Evolutionary conservation across 495 filamentous ascomycete species (phyloP).

Genomic region (Trichocladium uniseriatum): DNA sequence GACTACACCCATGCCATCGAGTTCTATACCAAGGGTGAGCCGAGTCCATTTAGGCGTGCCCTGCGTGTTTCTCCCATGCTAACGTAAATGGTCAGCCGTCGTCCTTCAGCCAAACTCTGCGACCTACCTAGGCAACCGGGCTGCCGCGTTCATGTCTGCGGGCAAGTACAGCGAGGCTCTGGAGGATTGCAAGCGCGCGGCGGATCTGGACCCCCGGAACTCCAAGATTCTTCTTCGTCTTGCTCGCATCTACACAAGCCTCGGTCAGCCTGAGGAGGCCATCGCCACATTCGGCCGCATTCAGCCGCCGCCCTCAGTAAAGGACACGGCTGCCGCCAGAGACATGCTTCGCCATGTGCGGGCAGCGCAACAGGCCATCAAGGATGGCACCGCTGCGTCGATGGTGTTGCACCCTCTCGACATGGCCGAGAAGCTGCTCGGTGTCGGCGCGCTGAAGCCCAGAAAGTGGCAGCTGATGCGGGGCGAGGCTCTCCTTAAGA

Average conservation of each 20-base stretch:
- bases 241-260: conserved; percentile 75
- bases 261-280: conserved; percentile 80
- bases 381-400: conserved; percentile 64
- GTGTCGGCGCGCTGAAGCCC: conserved; percentile 61
- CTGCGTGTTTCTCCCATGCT: conserved; percentile 5
- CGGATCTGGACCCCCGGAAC: conserved; percentile 72
- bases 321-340: conserved; percentile 68
- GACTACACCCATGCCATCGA: conserved; percentile 78
- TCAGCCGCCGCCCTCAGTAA: conserved; percentile 64
- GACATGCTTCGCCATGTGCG: conserved; percentile 75
- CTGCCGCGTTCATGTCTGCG: conserved; percentile 84
- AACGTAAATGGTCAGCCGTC: conserved; percentile 52
- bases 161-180: conserved; percentile 68
- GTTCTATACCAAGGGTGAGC: conserved; percentile 83
- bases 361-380: conserved; percentile 68
- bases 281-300: conserved; percentile 68
- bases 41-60: too few relatives aligned
- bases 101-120: conserved; percentile 67
- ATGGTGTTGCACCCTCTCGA: conserved; percentile 91
- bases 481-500: conserved; percentile 89
- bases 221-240: conserved; percentile 79
- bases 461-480: conserved; percentile 89
- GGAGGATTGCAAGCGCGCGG: conserved; percentile 71
- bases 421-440: conserved; percentile 72
- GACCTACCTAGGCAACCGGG: conserved; percentile 90